Evolutionary conservation across 371 early-diverging fungal species (phyloP).

Genomic region (Sanchytrium tribonematis): DNA sequence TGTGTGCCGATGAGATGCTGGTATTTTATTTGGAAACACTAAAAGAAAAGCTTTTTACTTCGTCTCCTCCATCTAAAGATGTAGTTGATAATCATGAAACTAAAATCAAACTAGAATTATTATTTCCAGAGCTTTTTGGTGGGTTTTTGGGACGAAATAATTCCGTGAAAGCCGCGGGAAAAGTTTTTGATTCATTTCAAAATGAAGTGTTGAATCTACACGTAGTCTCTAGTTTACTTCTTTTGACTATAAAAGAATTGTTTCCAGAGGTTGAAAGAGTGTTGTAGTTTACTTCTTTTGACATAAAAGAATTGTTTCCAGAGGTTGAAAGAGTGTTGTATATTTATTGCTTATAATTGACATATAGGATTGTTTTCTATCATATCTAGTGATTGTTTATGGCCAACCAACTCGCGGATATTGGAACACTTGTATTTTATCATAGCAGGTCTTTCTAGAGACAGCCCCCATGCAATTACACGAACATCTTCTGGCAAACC

Average conservation of each 20-base stretch:
- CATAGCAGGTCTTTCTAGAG: constrained; percentile 98
- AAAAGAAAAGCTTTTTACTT: not conserved
- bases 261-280: not conserved
- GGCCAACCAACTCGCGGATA: constrained; percentile 95
- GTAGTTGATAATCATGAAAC: not conserved
- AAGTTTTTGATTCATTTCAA: not conserved
- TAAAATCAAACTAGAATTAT: not conserved
- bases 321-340: not conserved
- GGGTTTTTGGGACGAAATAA: not conserved
- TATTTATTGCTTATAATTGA: constrained; percentile 1
- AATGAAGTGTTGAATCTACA: not conserved
- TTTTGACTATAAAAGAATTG: not conserved
- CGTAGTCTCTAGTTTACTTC: not conserved
- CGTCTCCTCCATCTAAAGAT: not conserved
- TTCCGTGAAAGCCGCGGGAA: not conserved
- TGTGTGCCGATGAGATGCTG: not conserved
- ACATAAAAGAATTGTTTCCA: not conserved
- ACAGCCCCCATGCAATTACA: constrained; percentile 97
- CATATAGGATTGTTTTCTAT: constrained; percentile 63
- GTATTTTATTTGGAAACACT: not conserved
- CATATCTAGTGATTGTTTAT: constrained; percentile 84
- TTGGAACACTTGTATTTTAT: constrained; percentile 91
- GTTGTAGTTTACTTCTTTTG: not conserved
- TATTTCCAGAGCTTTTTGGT: not conserved
- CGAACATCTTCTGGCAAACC: constrained; percentile 85